phyloP scores from a whole-genome alignment of 2,329 filamentous ascomycete genomes.

The Fusarium liriodendri region DNA sequence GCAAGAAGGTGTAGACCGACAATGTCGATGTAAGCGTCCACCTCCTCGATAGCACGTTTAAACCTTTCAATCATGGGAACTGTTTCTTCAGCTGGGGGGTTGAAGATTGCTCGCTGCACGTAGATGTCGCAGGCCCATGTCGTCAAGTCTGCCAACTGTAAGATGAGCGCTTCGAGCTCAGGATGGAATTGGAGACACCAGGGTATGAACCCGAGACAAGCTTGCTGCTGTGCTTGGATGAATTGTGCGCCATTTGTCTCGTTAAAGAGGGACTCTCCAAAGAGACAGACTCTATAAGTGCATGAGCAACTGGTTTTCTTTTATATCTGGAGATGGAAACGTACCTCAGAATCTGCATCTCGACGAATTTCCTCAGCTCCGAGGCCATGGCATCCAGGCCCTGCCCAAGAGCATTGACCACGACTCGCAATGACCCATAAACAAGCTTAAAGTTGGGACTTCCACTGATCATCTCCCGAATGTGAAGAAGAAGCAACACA shows the following conservation, averaged over 20 bases:
- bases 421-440: constrained; percentile 30
- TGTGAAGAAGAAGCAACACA: constrained; percentile 29
- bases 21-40: constrained; percentile 34
- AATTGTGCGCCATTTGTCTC: constrained; percentile 35
- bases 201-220: constrained; percentile 36
- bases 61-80: constrained; percentile 30
- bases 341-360: constrained; percentile 37
- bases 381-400: constrained; percentile 3
- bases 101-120: constrained; percentile 33
- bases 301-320: neutral
- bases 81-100: constrained; percentile 25
- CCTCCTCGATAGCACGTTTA: constrained; percentile 25
- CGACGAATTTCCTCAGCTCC: constrained; percentile 30
- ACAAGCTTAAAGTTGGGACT: constrained; percentile 38
- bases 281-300: constrained; percentile 22
- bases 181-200: constrained; percentile 37
- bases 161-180: constrained; percentile 26
- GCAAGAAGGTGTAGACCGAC: constrained; percentile 31
- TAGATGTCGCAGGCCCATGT: constrained; percentile 38
- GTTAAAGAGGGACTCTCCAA: constrained; percentile 36
- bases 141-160: constrained; percentile 28
- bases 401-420: constrained; percentile 24
- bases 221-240: constrained; percentile 33
- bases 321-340: fast-evolving
- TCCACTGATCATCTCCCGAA: constrained; percentile 39